Evolutionary conservation across 129 eudicot genomes (phyloP).

Genomic region (Tanacetum coccineum): DNA sequence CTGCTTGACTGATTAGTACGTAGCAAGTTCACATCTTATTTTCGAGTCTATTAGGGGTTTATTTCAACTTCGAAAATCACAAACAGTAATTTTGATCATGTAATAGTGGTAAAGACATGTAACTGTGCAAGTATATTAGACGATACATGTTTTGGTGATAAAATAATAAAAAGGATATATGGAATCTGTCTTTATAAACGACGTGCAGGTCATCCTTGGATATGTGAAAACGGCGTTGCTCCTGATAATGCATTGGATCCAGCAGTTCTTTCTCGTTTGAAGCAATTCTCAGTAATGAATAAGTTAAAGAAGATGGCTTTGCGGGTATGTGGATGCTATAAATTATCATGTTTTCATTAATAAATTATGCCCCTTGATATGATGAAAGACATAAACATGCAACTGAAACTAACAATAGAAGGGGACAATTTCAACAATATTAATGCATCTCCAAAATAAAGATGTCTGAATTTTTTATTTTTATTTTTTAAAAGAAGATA

Average conservation of each 20-base stretch:
- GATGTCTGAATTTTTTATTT: background rate
- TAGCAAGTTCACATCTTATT: no score
- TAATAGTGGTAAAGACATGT: no score
- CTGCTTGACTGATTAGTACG: no score
- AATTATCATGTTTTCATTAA: background rate
- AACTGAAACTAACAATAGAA: background rate
- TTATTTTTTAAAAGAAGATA: background rate
- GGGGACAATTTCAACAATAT: no score
- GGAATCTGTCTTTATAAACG: no score
- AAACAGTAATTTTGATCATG: background rate
- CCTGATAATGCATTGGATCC: slow-evolving; percentile 86
- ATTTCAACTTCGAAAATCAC: no score
- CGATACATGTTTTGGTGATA: no score
- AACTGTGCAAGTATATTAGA: no score
- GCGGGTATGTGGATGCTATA: slow-evolving; percentile 55
- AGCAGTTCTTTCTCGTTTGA: slow-evolving; percentile 95
- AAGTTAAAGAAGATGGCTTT: slow-evolving; percentile 97
- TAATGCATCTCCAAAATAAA: no score
- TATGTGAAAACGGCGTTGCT: slow-evolving; percentile 96
- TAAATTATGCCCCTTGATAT: background rate
- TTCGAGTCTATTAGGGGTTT: no score
- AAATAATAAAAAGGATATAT: no score
- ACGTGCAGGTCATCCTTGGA: slow-evolving; percentile 95
- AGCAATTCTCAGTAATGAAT: slow-evolving; percentile 96
- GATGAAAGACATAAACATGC: background rate